These are phyloP conservation scores for Botrytis galanthina DNA, from an alignment of 2,329 filamentous ascomycete genomes.

Conservation along the genomic window DNA sequence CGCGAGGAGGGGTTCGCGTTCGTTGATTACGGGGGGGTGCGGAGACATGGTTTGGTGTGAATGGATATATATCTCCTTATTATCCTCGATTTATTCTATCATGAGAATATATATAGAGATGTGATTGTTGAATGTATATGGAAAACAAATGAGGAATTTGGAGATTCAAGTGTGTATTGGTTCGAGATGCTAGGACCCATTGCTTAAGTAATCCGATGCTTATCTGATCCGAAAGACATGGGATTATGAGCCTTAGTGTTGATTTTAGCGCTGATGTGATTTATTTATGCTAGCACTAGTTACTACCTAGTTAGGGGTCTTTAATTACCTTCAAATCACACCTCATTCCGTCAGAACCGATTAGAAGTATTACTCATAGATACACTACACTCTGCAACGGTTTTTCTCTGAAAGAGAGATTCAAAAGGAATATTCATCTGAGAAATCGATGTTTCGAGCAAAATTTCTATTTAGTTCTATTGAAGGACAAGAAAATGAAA, in stretches of 20 bases:
- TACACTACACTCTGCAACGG: not conserved
- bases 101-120: not conserved
- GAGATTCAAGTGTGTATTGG: not conserved
- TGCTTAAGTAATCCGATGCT: not conserved
- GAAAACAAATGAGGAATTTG: not conserved
- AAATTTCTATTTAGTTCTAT: not conserved
- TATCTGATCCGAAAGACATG: constrained; percentile 1
- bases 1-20: constrained; percentile 11
- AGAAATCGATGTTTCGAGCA: too few species aligned
- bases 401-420: not conserved
- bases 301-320: not conserved
- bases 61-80: not conserved
- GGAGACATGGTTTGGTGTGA: not conserved
- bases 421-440: not conserved
- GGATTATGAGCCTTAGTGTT: not conserved
- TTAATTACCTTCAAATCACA: not conserved
- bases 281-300: not conserved
- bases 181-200: not conserved
- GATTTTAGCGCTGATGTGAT: not conserved
- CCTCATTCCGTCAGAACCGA: not conserved
- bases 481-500: not conserved
- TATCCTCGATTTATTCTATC: not conserved
- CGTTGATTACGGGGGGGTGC: not conserved
- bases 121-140: not conserved
- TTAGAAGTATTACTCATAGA: not conserved